Base-by-base conservation (phyloP, 371 early-diverging fungal genomes). In the Capillidium heterosporum region DNA sequence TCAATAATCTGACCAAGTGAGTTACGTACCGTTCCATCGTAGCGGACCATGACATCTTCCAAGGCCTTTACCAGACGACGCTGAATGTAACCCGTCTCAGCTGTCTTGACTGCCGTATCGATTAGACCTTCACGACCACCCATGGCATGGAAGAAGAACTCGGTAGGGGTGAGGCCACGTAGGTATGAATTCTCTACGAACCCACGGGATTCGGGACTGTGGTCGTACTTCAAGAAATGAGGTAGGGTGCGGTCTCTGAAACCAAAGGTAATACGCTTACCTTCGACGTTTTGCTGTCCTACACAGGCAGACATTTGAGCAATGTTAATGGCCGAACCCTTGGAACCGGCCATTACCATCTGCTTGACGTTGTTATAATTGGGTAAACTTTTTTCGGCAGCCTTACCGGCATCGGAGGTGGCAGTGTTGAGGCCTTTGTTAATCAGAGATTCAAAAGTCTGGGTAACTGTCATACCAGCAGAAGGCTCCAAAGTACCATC, bases 71-170 rank as follows among this genome's bases (percentile, higher is more conserved):
- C 91, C 31, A 99, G 75, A 70, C 99, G 89, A 66, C 99, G 94
- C 70, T 99, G 99, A 60, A 99, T 98, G 71, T 99, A 99, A 46
- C 99, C 99, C 3, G 99, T 98, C 69, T 99, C 99, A 26, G 99
- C 99, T 19, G 99, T 99, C 70, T 99, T 99, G 57, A 97, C 95
- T 56, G 99, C 98, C 39, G 99, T 98, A 75, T 98, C 99, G 66
- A 98, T 98, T 56, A 86, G 69, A 70, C 85, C 99, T 80, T 99
- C 99, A 74, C 99, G 87, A 65, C 99, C 99, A 73, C 98, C 99
- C 99, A 99, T 99, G 28, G 99, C 98, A 75, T 99, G 99, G 84
- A 99, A 99, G 71, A 92, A 99, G 74, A 97, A 99, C 72, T 99
- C 99, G 46, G 89, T 87, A 7, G 99, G 98, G 1, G 91, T 91